A percentile compares a stretch with the other conserved stretches of the same genome.
Evolutionary conservation across 768 basidiomycete genomes (phyloP).

Genomic region (Mycena capillaripes): DNA sequence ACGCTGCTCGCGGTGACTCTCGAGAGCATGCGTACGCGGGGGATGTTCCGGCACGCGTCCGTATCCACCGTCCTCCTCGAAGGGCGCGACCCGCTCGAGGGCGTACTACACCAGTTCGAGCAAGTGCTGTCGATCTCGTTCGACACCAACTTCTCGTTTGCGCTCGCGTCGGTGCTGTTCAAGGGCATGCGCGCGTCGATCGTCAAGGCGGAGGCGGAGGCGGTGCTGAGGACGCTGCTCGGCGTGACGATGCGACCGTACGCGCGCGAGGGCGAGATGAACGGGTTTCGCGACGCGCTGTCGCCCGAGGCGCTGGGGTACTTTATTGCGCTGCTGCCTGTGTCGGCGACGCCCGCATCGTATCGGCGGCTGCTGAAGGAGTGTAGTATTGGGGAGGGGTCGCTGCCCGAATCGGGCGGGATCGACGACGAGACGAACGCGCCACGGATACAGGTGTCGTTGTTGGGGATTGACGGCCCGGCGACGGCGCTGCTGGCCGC

Average conservation of each 20-base stretch:
- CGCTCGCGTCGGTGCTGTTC: slow-evolving; percentile 86
- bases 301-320: slow-evolving; percentile 78
- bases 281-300: slow-evolving; percentile 59
- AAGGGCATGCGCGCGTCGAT: slow-evolving; percentile 84
- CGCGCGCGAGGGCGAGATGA: slow-evolving; percentile 44
- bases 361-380: slow-evolving; percentile 76
- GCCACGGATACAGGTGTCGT: slow-evolving; percentile 66
- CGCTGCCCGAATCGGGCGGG: slow-evolving; percentile 52
- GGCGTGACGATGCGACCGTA: slow-evolving; percentile 67
- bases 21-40: slow-evolving; percentile 73
- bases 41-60: slow-evolving; percentile 66
- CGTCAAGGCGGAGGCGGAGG: slow-evolving; percentile 72
- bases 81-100: slow-evolving; percentile 73
- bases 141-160: slow-evolving; percentile 84
- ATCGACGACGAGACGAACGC: slow-evolving; percentile 59
- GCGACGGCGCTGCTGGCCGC: slow-evolving; percentile 79
- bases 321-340: slow-evolving; percentile 83
- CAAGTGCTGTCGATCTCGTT: slow-evolving; percentile 82
- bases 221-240: slow-evolving; percentile 73
- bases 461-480: slow-evolving; percentile 74
- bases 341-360: slow-evolving; percentile 68
- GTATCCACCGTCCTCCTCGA: slow-evolving; percentile 74
- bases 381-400: slow-evolving; percentile 66
- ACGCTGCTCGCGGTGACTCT: slow-evolving; percentile 75
- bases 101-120: slow-evolving; percentile 80